Conservation (phyloP, 768 basidiomycete species). For the Kwoniella heveanensis region DNA sequence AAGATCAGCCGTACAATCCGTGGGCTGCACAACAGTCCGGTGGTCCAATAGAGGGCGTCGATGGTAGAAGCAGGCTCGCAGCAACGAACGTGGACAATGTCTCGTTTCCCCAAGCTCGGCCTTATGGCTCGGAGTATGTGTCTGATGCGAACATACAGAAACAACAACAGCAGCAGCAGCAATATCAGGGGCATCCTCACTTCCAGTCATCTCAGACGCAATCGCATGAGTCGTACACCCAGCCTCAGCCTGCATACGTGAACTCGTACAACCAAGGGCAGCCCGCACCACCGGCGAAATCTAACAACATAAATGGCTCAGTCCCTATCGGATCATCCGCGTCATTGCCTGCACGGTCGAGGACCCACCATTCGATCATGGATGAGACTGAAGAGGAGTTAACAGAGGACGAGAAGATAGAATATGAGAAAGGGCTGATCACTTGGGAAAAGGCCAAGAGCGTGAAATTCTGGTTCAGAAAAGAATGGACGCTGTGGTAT, state of each 20-base stretch:
- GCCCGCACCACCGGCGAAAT: too few species aligned
- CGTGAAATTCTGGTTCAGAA: conserved; percentile 54
- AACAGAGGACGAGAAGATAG: conserved; percentile 44
- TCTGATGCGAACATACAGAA: too few species aligned
- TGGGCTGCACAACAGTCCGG: too few species aligned
- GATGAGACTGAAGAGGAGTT: conserved; percentile 39
- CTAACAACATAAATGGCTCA: background rate
- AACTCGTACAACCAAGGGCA: too few species aligned
- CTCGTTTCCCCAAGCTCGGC: background rate
- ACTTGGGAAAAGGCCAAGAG: conserved; percentile 47
- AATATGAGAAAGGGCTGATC: conserved; percentile 50
- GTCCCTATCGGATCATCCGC: too few species aligned
- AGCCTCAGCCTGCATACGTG: too few species aligned
- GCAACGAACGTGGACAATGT: background rate
- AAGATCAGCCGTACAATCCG: background rate
- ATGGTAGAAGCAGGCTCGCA: background rate
- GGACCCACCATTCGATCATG: conserved; percentile 19
- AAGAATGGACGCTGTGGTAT: conserved; percentile 53
- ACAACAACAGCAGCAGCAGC: too few species aligned
- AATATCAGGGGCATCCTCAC: background rate
- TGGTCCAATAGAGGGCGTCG: too few species aligned
- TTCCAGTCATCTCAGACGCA: background rate
- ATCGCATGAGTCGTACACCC: too few species aligned
- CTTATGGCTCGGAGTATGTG: background rate
- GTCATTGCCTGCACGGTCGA: background rate